Evolutionary conservation across 352 stramenopile species (phyloP), one percentile per base, ranked within the genome.

Genomic region (Pythium sp.): DNA sequence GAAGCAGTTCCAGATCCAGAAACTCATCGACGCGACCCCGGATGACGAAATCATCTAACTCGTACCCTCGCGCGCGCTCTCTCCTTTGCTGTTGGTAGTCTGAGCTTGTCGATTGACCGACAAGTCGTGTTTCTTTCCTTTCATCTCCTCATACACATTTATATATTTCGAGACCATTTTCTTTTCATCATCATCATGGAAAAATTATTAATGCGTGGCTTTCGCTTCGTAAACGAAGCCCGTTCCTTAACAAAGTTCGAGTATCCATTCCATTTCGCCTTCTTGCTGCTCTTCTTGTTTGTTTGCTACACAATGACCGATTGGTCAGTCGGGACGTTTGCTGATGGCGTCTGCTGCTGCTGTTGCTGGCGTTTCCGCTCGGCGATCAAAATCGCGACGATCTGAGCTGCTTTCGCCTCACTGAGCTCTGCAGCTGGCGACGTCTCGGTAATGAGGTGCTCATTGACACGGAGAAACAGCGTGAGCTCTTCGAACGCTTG

Each of bases 1-100:
- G 59, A 86, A 86, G 56, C 89, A 97, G 64, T 98, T 98, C 67
- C 87, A 98, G 74, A 95, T 95, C 54, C 84, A 97, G 58, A 89
- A 95, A 67, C 87, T 97, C 34, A 96, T 98, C 61, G 85, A 95
- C 68, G 76, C 82, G 43, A 81, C 82, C 22, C 79, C 84, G 5
- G 43, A 51, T 51, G 80, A 92, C 56, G 84, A 87, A 8, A 68
- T 84, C 30, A 43, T 83, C 56, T 82, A 76, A 55, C 8, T 22
- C n/a, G 38, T 46, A 12, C 38, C 12, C 38, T 30, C n/a, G 15
- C 54, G 32, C 7, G 22, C 22, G 15, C 26, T 24, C 54, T 43
- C 55, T 47, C 30, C 4, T 46, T 62, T 49, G n/a, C 18, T 62
- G 56, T 62, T 62, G n/a, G 36, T 36, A 61, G 54, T 38, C 34